These are phyloP conservation scores for Metschnikowia koreensis DNA, from an alignment of 805 yeast genomes.

Conservation along the genomic window DNA sequence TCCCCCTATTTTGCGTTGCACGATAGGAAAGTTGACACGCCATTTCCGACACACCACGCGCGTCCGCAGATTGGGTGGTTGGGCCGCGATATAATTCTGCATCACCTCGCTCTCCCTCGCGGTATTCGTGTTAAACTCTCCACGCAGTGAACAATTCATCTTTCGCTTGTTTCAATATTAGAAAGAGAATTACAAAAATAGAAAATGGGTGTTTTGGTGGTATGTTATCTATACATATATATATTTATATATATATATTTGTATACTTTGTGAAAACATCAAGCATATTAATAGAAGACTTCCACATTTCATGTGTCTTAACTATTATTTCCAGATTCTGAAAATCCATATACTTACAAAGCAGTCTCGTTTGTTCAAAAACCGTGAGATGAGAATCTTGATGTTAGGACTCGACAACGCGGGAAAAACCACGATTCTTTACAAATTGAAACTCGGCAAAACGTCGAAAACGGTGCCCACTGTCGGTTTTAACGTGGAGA, in stretches of 20 bases:
- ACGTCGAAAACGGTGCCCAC: conserved; percentile 75
- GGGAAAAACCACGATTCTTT: conserved; percentile 86
- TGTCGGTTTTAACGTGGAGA: conserved; percentile 90
- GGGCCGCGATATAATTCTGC: not conserved
- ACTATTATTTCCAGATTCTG: too few species aligned
- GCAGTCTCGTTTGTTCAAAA: conserved; percentile 50
- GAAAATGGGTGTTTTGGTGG: conserved; percentile 23
- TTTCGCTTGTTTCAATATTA: too few species aligned
- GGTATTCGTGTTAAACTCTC: not conserved
- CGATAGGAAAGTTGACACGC: not conserved
- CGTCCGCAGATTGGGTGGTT: not conserved
- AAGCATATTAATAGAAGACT: too few species aligned
- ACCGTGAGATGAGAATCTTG: conserved; percentile 93
- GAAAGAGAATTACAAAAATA: not conserved
- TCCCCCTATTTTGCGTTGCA: not conserved
- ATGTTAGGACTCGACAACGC: conserved; percentile 94
- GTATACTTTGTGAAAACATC: not conserved
- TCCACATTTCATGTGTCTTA: too few species aligned
- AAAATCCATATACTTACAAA: conserved; percentile 15
- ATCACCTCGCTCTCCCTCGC: not conserved
- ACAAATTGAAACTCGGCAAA: conserved; percentile 75
- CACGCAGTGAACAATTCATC: not conserved
- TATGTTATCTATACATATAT: conserved; percentile 12
- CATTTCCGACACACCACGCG: not conserved
- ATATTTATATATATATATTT: not conserved